Evolutionary conservation across 1,284 basidiomycete species (phyloP).

Genomic region (Boletus smithii): DNA sequence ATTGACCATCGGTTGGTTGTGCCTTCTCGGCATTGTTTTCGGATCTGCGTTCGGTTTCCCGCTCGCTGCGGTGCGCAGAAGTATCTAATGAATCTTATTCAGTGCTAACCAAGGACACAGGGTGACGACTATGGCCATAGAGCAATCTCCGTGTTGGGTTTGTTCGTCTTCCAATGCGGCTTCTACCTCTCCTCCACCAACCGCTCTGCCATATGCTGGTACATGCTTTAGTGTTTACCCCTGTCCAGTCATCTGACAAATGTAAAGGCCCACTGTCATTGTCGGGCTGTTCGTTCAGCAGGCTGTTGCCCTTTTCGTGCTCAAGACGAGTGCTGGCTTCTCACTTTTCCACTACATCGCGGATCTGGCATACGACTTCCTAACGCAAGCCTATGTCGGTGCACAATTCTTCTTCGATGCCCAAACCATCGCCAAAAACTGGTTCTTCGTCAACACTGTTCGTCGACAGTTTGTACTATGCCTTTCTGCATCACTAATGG

Average conservation of each 20-base stretch:
- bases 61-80: constrained; percentile 48
- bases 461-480: constrained; percentile 20
- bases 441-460: constrained; percentile 80
- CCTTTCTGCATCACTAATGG: constrained; percentile 8
- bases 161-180: constrained; percentile 71
- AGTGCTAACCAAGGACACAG: constrained; percentile 35
- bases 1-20: constrained; percentile 67
- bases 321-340: constrained; percentile 78
- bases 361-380: constrained; percentile 68
- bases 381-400: constrained; percentile 59
- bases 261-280: constrained; percentile 70
- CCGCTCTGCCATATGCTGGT: constrained; percentile 68
- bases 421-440: constrained; percentile 58
- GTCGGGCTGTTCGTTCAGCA: constrained; percentile 85
- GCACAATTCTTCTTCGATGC: constrained; percentile 77
- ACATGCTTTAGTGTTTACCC: constrained; percentile 3
- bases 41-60: constrained; percentile 81
- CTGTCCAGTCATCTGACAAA: constrained; percentile 5
- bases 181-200: constrained; percentile 66
- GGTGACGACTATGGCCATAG: constrained; percentile 70
- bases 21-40: constrained; percentile 70
- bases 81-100: not conserved
- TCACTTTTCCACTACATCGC: constrained; percentile 81
- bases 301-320: constrained; percentile 79
- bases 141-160: constrained; percentile 76